phyloP scores from a whole-genome alignment of 2,329 filamentous ascomycete genomes.

The Xylaria sp. region DNA sequence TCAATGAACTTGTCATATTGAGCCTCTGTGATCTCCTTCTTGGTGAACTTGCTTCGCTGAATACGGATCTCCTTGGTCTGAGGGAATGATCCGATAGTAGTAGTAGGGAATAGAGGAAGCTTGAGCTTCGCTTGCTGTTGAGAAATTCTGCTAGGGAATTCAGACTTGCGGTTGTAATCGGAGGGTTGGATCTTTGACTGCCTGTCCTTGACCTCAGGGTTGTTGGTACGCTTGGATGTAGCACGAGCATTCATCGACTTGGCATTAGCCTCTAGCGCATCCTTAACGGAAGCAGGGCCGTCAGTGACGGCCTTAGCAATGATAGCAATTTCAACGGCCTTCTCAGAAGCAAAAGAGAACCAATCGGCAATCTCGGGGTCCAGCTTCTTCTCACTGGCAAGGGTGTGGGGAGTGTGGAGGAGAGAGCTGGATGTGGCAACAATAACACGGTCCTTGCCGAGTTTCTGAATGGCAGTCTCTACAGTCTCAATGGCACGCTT shows the following conservation, averaged over 20 bases:
- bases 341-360: constrained; percentile 98
- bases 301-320: constrained; percentile 98
- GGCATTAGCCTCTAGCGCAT: constrained; percentile 95
- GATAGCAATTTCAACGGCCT: constrained; percentile 87
- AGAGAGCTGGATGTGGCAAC: constrained; percentile 97
- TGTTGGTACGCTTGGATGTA: constrained; percentile 93
- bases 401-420: constrained; percentile 97
- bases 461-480: constrained; percentile 89
- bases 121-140: constrained; percentile 93
- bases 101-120: constrained; percentile 97
- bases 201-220: constrained; percentile 96
- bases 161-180: constrained; percentile 92
- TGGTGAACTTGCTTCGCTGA: constrained; percentile 97
- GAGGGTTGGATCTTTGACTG: constrained; percentile 85
- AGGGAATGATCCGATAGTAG: constrained; percentile 99
- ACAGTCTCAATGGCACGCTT: constrained; percentile 91
- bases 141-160: constrained; percentile 84
- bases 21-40: constrained; percentile 91
- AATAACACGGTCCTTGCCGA: constrained; percentile 97
- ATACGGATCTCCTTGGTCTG: constrained; percentile 99
- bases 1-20: constrained; percentile 99
- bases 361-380: constrained; percentile 92
- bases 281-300: constrained; percentile 84
- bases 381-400: constrained; percentile 98
- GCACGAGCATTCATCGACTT: constrained; percentile 92